A percentile compares a stretch with the other conserved stretches of the same genome.
Evolutionary conservation across 2,329 filamentous ascomycete species (phyloP).

Genomic region (Fonsecaea erecta): DNA sequence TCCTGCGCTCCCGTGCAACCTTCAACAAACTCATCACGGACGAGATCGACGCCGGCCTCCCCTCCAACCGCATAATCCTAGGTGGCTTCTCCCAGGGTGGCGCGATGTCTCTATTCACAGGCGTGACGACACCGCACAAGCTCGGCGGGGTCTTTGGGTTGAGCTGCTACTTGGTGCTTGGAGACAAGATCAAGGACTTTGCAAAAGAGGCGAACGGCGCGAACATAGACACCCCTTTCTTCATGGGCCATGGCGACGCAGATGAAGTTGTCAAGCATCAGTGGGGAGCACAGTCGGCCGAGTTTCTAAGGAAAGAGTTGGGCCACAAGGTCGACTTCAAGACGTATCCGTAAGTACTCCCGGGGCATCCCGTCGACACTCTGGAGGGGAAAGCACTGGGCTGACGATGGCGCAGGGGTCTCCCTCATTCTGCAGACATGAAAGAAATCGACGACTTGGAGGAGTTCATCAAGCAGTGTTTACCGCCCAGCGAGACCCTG

Average conservation of each 20-base stretch:
- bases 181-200: conserved; percentile 65
- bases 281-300: conserved; percentile 70
- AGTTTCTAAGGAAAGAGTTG: conserved; percentile 68
- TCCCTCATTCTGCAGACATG: conserved; percentile 76
- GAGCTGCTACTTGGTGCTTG: conserved; percentile 78
- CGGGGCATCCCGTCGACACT: neutral
- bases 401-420: conserved; percentile 54
- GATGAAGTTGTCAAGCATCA: conserved; percentile 74
- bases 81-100: conserved; percentile 74
- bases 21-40: conserved; percentile 78
- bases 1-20: conserved; percentile 73
- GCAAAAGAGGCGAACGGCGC: conserved; percentile 57
- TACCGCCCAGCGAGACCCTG: conserved; percentile 24
- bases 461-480: conserved; percentile 57
- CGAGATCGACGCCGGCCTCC: conserved; percentile 80
- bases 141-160: conserved; percentile 87
- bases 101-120: conserved; percentile 81
- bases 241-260: conserved; percentile 83
- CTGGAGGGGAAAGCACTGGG: neutral
- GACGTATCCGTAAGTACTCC: conserved; percentile 67
- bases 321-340: conserved; percentile 77
- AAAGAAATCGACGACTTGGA: conserved; percentile 85
- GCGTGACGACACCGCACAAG: conserved; percentile 73
- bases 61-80: conserved; percentile 79
- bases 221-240: conserved; percentile 79